Evolutionary conservation across 2,329 filamentous ascomycete species (phyloP), one percentile per base, ranked within the genome.

Genomic region (Sporothrix schenckii): DNA sequence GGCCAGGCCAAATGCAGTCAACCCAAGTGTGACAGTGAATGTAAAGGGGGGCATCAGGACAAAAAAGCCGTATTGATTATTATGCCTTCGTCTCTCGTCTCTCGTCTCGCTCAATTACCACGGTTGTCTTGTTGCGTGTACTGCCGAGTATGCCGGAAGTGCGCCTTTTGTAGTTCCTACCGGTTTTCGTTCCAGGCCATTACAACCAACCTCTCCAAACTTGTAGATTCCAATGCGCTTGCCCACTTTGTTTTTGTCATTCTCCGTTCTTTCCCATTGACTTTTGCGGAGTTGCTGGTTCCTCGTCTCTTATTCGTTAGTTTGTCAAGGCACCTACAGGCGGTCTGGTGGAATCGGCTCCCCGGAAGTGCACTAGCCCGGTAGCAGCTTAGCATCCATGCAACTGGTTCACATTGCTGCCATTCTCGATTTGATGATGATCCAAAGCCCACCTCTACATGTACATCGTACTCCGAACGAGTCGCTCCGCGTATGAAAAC

Each of bases 331-430:
- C 21, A 9, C 66, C 39, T 60, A 30, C 53, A 58, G 53, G 19
- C 52, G 67, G 54, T 69, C 67, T 69, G 50, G 44, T 41, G 54
- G 47, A 58, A 61, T 50, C n/a, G 24, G 50, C 50, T 67, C 65
- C 34, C 50, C 61, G 49, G 65, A 56, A 54, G 16, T 39, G 65
- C 65, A 50, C 49, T 67, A 44, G 65, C n/a, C 50, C 21, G 13
- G 56, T 65, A 65, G 41, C 41, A 47, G 49, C 60, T 65, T 13
- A 27, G 39, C 19, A 13, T 65, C 21, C 6, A n/a, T 27, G 39
- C 41, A 11, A 39, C n/a, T 27, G 21, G 19, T 39, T 63, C 10
- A 39, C 58, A 47, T 27, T 39, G 39, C 39, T 61, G 58, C 58
- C 58, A 24, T 61, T 21, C 34, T 61, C 39, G n/a, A 44, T 61